Base-by-base conservation (phyloP, 306 rosid genomes). In the Fragaria vesca region DNA sequence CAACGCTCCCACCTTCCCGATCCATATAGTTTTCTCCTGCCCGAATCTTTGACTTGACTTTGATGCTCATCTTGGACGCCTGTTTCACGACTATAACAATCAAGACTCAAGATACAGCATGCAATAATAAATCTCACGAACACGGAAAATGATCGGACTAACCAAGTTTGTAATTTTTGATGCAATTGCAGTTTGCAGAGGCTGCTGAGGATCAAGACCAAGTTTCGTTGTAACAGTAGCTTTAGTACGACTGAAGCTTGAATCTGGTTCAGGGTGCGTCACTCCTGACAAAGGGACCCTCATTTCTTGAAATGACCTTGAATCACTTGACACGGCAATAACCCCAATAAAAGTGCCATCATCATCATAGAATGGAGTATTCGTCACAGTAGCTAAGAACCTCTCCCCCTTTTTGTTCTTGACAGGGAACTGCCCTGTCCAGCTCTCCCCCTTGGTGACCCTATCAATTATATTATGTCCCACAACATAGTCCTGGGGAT, bases 1-100 rank as follows among this genome's bases (percentile, higher is more conserved):
- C 98, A n/a, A 88, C 89, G 10, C 83, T 86, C 82, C 89, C 96
- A 77, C 93, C 90, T 81, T 93, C 98, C 36, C 79, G 90, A 75
- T 88, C 93, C 72, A 40, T 76, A 72, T 71, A 81, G 86, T 85
- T 88, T 57, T 93, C 98, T 66, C 94, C 88, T 0, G 83, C 83
- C 73, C 92, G 86, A 70, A 96, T 91, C 75, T 81, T 91, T 17
- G 93, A 93, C 88, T 85, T 96, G 12, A 96, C 92, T 90, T 90
- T 96, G 93, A 84, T 91, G 87, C 98, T 88, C 86, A 96, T 89
- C 87, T 86, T 96, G 28, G 96, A 86, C 68, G 99, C 99, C 99
- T 96, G 90, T 87, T 78, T 83, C 16, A 80, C 28, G 73, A 62
- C 79, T 81, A 77, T 38, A 76, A 85, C 70, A 65, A 83, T 90